Conservation (phyloP, 2,329 filamentous ascomycete species). For the Neonectria punicea region DNA sequence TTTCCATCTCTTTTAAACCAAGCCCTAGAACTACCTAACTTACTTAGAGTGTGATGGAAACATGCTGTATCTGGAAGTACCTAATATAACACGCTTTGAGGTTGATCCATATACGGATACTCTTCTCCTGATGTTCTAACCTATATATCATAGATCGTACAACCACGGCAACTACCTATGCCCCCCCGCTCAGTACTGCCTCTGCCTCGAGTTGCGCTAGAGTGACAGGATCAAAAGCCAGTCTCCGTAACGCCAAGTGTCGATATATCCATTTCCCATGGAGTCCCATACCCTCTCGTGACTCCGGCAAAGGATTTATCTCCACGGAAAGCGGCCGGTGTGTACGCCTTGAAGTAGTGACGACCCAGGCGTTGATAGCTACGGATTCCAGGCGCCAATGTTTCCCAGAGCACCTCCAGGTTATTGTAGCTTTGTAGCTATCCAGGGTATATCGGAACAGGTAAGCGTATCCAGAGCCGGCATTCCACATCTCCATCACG, state of each 20-base stretch:
- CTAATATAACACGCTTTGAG: too few species aligned
- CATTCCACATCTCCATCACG: conserved; percentile 15
- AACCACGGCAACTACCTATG: too few species aligned
- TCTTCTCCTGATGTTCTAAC: too few species aligned
- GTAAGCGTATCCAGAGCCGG: not conserved
- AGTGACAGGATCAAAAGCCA: not conserved
- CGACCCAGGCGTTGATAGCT: not conserved
- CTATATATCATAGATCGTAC: too few species aligned
- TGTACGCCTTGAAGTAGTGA: not conserved
- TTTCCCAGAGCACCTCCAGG: not conserved
- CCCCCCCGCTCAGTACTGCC: too few species aligned
- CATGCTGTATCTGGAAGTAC: too few species aligned
- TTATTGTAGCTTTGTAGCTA: conserved; percentile 4
- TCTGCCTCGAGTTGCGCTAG: not conserved
- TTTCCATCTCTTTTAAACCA: too few species aligned
- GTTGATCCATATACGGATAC: too few species aligned
- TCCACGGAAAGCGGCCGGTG: not conserved
- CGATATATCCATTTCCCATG: not conserved
- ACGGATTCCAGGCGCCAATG: not conserved
- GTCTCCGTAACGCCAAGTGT: not conserved
- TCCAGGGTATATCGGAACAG: conserved; percentile 14
- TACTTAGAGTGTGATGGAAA: too few species aligned
- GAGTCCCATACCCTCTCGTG: not conserved
- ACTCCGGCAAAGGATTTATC: not conserved
- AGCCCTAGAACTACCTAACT: too few species aligned